A percentile compares a stretch with the other conserved stretches of the same genome.
These are phyloP conservation scores for Saccharomyces pastorianus DNA, from an alignment of 1,139 yeast genomes.

Conservation along the genomic window DNA sequence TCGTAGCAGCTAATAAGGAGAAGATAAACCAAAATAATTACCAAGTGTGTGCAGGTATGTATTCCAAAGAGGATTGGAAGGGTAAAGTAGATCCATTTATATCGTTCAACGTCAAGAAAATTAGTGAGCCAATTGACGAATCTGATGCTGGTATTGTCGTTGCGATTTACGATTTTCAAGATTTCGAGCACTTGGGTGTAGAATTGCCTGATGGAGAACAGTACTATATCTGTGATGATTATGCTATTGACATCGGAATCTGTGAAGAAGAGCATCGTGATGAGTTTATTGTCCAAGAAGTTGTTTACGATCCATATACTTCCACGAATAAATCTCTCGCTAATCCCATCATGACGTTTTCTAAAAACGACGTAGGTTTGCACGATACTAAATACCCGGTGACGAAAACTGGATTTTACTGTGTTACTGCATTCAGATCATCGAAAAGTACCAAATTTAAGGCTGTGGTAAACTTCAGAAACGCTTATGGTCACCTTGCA, in stretches of 20 bases:
- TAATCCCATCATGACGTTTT: slow-evolving; percentile 46
- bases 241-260: slow-evolving; percentile 47
- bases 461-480: slow-evolving; percentile 71
- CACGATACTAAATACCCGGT: slow-evolving; percentile 58
- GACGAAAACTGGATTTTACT: slow-evolving; percentile 77
- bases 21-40: slow-evolving; percentile 41
- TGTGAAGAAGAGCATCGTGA: slow-evolving; percentile 55
- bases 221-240: slow-evolving; percentile 68
- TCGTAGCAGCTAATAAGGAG: slow-evolving; percentile 41
- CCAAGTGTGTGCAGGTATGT: slow-evolving; percentile 85
- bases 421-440: slow-evolving; percentile 53
- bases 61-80: slow-evolving; percentile 80
- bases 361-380: slow-evolving; percentile 49
- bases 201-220: slow-evolving; percentile 27
- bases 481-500: slow-evolving; percentile 81
- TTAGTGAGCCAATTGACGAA: slow-evolving; percentile 29
- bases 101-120: slow-evolving; percentile 41
- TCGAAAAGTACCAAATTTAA: slow-evolving; percentile 40
- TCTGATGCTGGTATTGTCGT: slow-evolving; percentile 47
- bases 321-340: slow-evolving; percentile 38
- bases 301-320: slow-evolving; percentile 28
- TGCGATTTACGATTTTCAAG: slow-evolving; percentile 77
- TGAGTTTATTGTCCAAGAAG: slow-evolving; percentile 46
- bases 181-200: slow-evolving; percentile 60
- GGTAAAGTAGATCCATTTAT: slow-evolving; percentile 64